phyloP scores from a whole-genome alignment of 768 basidiomycete genomes.

The Candolleomyces aberdarensis region DNA sequence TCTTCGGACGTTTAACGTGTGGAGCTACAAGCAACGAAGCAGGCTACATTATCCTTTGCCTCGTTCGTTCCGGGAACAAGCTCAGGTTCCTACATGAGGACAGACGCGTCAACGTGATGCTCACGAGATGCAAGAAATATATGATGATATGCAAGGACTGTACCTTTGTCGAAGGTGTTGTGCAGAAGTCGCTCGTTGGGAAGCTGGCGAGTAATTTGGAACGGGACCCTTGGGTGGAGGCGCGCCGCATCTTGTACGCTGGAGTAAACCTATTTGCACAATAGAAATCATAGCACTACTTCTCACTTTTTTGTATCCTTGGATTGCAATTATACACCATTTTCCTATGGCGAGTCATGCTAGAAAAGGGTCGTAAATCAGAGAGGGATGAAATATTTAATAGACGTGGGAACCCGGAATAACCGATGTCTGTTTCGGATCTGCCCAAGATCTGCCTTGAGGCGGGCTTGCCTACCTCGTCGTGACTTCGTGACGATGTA shows the following conservation, averaged over 20 bases:
- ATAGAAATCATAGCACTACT: too few relatives aligned
- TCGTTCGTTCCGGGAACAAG: constrained; percentile 10
- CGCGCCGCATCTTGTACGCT: constrained; percentile 4
- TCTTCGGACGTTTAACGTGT: too few relatives aligned
- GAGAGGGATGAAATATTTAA: too few relatives aligned
- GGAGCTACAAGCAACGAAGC: constrained; percentile 61
- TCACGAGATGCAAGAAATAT: constrained; percentile 64
- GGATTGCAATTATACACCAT: not conserved
- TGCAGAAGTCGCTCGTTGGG: constrained; percentile 29
- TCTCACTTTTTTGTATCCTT: too few relatives aligned
- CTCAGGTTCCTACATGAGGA: constrained; percentile 57
- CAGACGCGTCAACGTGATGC: constrained; percentile 72
- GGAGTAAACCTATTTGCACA: too few relatives aligned
- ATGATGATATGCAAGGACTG: constrained; percentile 62
- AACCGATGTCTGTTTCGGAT: too few relatives aligned
- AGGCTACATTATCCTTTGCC: constrained; percentile 28
- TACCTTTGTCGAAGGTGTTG: constrained; percentile 43
- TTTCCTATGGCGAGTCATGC: too few relatives aligned
- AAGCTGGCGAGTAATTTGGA: constrained; percentile 23
- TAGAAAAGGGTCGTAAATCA: too few relatives aligned
- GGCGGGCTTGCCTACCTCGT: not conserved
- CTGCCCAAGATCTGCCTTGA: constrained; percentile 2
- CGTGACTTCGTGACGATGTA: not conserved
- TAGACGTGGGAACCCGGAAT: not conserved
- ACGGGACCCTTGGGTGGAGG: constrained; percentile 15